Base-by-base conservation (phyloP, 148 eudicot species). In the Dysphania ambrosioides region DNA sequence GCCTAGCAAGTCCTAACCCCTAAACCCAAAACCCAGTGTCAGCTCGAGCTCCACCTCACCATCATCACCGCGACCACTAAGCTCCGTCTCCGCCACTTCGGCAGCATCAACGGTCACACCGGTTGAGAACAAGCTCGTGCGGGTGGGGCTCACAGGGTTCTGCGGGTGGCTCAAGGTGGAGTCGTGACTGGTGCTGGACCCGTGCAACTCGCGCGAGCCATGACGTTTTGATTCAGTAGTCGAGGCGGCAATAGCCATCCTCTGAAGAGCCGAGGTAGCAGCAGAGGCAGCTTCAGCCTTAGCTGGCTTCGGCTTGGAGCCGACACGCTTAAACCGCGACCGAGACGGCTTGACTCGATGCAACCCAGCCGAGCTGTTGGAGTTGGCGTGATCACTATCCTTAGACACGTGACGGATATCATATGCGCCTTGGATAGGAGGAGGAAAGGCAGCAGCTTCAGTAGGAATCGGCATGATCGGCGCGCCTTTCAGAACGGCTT, bases 331-430 rank as follows among this genome's bases (percentile, higher is more conserved):
- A 81, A 88, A 91, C 63, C 85, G 72, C 79, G 78, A 56, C 58
- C 86, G 89, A 32, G 72, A 74, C 6, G 73, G 76, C 80, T 86
- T 82, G 61, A 86, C 84, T 63, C 85, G 83, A 79, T 83, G 82
- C 26, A 83, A 66, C 35, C 81, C 84, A 24, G 60, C 68, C 24
- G 84, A 70, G 56, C 42, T 69, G 61, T 72, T 66, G 6, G 64
- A 56, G 68, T 76, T 47, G 49, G 74, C 47, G 66, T 56, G 56
- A 0, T 87, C 85, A 0, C n/a, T n/a, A n/a, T 88, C 90, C 69
- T 85, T 88, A 10, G 73, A 56, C 2, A 90, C 88, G 68, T 92
- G 97, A n/a, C 95, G 86, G 18, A 90, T 90, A 41, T 92, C 95
- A 51, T 79, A 90, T 0, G 68, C 68, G 19, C 88, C 89, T 58